Percentiles rank a stretch among this genome's conserved stretches.
These are phyloP conservation scores for Scheffersomyces quercinus DNA, from an alignment of 1,139 yeast species.

Conservation along the genomic window DNA sequence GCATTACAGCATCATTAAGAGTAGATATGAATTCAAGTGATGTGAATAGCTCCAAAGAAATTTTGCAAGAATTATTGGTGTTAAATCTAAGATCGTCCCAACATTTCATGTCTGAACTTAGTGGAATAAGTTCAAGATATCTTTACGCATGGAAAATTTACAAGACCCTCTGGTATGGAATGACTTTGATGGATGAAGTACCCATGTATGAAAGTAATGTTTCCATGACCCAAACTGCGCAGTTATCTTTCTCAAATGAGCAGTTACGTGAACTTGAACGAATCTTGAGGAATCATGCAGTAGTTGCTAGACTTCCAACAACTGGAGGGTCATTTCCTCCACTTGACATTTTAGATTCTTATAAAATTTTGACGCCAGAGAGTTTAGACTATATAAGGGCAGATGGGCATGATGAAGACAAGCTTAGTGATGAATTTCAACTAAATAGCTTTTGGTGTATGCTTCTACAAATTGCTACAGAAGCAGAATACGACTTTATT, in stretches of 20 bases:
- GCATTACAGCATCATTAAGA: conserved; percentile 7
- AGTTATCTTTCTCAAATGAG: conserved; percentile 4
- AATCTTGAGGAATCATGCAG: conserved; percentile 3
- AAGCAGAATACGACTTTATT: too few species aligned
- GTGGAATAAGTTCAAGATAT: conserved; percentile 14
- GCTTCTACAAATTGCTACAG: too few species aligned
- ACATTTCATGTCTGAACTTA: conserved; percentile 4
- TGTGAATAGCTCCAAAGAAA: conserved; percentile 3
- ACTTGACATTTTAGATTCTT: conserved; percentile 3
- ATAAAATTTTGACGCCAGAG: conserved; percentile 3
- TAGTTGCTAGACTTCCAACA: background rate
- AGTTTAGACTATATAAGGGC: conserved; percentile 4
- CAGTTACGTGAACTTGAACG: conserved; percentile 6
- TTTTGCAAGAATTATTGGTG: conserved; percentile 3
- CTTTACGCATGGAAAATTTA: conserved; percentile 20
- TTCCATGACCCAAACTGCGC: conserved; percentile 2
- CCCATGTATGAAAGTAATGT: conserved; percentile 3
- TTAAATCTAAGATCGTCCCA: conserved; percentile 5
- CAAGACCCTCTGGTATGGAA: conserved; percentile 12
- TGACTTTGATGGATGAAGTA: conserved; percentile 6
- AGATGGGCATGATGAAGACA: conserved; percentile 14
- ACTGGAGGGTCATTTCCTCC: conserved; percentile 1
- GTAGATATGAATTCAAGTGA: conserved; percentile 1
- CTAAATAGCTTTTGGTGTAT: conserved; percentile 12
- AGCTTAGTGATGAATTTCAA: conserved; percentile 22